phyloP scores from a whole-genome alignment of 1,284 basidiomycete species.

The Ustilago vetiveriae region DNA sequence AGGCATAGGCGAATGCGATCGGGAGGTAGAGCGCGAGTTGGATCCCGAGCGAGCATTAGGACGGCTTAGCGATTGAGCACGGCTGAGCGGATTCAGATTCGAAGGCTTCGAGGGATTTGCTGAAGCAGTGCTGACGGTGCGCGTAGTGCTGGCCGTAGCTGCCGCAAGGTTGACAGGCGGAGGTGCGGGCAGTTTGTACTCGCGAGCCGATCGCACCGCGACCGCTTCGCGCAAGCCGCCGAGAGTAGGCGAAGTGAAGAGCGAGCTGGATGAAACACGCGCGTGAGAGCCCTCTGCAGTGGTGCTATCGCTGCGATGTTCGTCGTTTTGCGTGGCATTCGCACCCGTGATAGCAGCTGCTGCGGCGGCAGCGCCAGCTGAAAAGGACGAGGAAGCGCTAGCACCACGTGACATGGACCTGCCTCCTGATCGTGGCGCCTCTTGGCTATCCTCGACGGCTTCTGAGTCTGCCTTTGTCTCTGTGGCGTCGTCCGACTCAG shows the following conservation, averaged over 20 bases:
- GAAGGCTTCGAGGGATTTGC: constrained; percentile 38
- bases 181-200: constrained; percentile 51
- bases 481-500: constrained; percentile 27
- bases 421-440: constrained; percentile 8
- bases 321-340: constrained; percentile 7
- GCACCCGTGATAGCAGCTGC: constrained; percentile 25
- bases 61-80: constrained; percentile 39
- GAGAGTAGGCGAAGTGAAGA: constrained; percentile 36
- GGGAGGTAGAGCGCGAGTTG: constrained; percentile 93
- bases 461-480: constrained; percentile 1
- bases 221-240: constrained; percentile 37
- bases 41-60: constrained; percentile 67
- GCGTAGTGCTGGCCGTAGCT: constrained; percentile 23
- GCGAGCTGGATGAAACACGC: constrained; percentile 20
- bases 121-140: constrained; percentile 23
- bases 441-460: constrained; percentile 1
- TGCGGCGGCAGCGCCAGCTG: constrained; percentile 34
- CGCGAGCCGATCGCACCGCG: constrained; percentile 31
- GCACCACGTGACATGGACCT: constrained; percentile 29
- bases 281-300: constrained; percentile 10
- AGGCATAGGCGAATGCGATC: constrained; percentile 91
- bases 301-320: neutral
- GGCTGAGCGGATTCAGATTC: constrained; percentile 46
- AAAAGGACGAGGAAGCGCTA: constrained; percentile 32
- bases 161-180: constrained; percentile 43